Evolutionary conservation across 441 rosid genomes (phyloP).

Genomic region (Eruca vesicaria): DNA sequence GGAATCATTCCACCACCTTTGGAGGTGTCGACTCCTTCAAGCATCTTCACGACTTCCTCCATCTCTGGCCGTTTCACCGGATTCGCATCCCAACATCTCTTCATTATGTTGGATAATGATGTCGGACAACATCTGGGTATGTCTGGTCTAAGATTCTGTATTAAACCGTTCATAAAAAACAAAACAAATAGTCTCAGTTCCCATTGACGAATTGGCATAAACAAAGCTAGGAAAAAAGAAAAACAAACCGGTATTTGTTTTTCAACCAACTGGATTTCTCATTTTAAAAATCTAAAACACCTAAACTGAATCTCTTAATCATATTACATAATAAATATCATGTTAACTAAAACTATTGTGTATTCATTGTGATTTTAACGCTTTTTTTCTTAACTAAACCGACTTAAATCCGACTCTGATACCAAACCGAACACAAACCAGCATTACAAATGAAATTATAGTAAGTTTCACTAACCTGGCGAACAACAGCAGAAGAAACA

Average conservation of each 20-base stretch:
- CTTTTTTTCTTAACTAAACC: background rate
- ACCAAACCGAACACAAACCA: background rate
- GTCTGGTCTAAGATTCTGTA: conserved; percentile 79
- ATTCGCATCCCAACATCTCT: conserved; percentile 80
- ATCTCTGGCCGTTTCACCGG: conserved; percentile 87
- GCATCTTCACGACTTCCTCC: conserved; percentile 77
- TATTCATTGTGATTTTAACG: background rate
- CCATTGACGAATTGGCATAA: background rate
- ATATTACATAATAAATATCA: background rate
- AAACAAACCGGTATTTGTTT: background rate
- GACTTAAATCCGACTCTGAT: background rate
- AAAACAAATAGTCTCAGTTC: background rate
- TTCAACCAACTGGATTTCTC: background rate
- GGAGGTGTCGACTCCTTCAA: conserved; percentile 79
- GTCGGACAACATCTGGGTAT: conserved; percentile 89
- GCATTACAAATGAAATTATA: background rate
- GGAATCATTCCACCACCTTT: conserved; percentile 99
- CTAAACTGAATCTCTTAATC: background rate
- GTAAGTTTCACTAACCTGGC: conserved; percentile 53
- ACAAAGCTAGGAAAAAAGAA: background rate
- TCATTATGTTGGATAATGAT: conserved; percentile 67
- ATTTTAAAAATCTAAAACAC: background rate
- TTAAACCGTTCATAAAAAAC: background rate
- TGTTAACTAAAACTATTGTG: background rate
- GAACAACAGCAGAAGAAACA: conserved; percentile 80